Conservation (phyloP, 192 early-diverging fungal species). For the Coemansia umbellata region DNA sequence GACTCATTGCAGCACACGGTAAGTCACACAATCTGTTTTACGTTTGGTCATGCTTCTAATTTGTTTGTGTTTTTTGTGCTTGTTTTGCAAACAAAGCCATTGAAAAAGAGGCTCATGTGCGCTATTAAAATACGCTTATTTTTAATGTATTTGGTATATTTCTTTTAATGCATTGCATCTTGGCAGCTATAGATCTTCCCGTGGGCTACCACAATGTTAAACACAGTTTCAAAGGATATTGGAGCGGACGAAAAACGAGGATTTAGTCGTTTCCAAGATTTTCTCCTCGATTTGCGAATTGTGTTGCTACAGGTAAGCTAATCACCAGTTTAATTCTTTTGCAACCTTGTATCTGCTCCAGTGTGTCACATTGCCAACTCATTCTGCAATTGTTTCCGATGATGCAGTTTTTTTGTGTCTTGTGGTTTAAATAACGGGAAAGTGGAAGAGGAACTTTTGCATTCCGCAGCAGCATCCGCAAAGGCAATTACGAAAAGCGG, state of each 20-base stretch:
- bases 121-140: too few relatives aligned
- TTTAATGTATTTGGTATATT: too few relatives aligned
- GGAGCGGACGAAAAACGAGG: constrained; percentile 25
- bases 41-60: not conserved
- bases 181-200: constrained; percentile 45
- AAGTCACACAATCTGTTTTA: too few relatives aligned
- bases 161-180: not conserved
- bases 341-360: not conserved
- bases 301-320: constrained; percentile 51
- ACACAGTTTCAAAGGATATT: constrained; percentile 17
- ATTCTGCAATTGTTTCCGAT: too few relatives aligned
- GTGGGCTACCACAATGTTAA: constrained; percentile 39
- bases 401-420: too few relatives aligned
- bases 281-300: constrained; percentile 46
- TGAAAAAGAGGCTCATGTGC: too few relatives aligned
- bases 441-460: too few relatives aligned
- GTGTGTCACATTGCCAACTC: too few relatives aligned
- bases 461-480: too few relatives aligned
- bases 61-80: not conserved
- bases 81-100: too few relatives aligned
- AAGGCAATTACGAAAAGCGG: too few relatives aligned
- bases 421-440: too few relatives aligned
- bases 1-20: constrained; percentile 42
- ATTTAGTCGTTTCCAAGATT: constrained; percentile 43
- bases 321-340: not conserved